phyloP scores from a whole-genome alignment of 345 rosid species.

The Aethionema arabicum region DNA sequence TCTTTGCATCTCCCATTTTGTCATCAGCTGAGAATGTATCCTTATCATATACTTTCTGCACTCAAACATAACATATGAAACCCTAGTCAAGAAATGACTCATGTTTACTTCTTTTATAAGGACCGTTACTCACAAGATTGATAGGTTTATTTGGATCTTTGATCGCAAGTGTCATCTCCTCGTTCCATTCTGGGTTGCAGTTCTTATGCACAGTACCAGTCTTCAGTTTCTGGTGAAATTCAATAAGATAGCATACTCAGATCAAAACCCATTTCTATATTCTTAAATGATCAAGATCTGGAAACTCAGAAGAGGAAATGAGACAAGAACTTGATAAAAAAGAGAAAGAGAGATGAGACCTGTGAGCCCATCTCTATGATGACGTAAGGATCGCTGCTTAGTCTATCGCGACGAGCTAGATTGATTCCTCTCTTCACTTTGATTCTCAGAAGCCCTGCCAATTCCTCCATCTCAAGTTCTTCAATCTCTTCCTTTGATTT shows the following conservation, averaged over 20 bases:
- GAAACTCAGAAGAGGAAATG: not conserved
- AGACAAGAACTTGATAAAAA: conserved; percentile 1
- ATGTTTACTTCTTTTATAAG: not conserved
- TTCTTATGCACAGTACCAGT: conserved; percentile 56
- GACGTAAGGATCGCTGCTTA: conserved; percentile 56
- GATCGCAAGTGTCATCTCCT: conserved; percentile 67
- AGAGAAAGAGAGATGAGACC: conserved; percentile 34
- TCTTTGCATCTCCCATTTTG: conserved; percentile 72
- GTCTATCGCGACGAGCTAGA: conserved; percentile 46
- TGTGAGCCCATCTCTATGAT: conserved; percentile 47
- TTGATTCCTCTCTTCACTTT: conserved; percentile 46
- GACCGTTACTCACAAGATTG: conserved; percentile 48
- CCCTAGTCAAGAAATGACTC: not conserved
- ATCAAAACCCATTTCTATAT: no score
- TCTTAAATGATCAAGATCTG: not conserved
- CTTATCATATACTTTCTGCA: conserved; percentile 69
- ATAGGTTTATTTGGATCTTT: conserved; percentile 44
- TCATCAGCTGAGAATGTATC: conserved; percentile 73
- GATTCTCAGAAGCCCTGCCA: conserved; percentile 45
- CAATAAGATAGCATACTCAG: not conserved
- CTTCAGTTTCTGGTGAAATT: conserved; percentile 58
- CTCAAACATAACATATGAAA: not conserved
- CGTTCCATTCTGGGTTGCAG: conserved; percentile 89
- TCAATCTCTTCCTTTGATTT: conserved; percentile 24
- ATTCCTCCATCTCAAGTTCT: conserved; percentile 38